Percentiles rank a stretch among this genome's conserved stretches.
Evolutionary conservation across 306 rosid genomes (phyloP).

Genomic region (Ceratonia siliqua): DNA sequence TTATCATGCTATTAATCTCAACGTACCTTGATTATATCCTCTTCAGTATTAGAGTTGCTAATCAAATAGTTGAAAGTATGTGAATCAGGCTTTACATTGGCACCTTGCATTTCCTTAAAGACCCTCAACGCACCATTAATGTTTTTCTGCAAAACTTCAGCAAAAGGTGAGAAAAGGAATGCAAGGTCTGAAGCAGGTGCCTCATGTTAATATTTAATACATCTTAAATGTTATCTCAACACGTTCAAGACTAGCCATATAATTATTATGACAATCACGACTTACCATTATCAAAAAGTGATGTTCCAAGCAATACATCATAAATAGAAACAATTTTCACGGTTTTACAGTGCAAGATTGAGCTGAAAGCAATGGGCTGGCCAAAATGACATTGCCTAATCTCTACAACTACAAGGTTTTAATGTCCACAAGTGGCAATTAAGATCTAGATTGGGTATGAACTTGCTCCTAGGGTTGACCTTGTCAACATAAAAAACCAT

Average conservation of each 20-base stretch:
- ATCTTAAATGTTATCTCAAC: not conserved
- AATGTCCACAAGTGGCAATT: not conserved
- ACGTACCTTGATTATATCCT: constrained; percentile 65
- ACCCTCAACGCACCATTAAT: constrained; percentile 51
- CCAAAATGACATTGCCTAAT: not conserved
- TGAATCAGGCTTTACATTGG: constrained; percentile 69
- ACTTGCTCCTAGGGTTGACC: not conserved
- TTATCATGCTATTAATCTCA: constrained; percentile 19
- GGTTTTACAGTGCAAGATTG: constrained; percentile 1
- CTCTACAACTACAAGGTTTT: not conserved
- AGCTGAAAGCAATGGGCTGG: not conserved
- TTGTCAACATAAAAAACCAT: not conserved
- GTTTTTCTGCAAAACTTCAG: constrained; percentile 64
- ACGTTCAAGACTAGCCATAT: not conserved
- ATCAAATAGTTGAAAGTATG: constrained; percentile 66
- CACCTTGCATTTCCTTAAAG: constrained; percentile 63
- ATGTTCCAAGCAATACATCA: not conserved
- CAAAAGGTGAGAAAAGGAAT: constrained; percentile 20
- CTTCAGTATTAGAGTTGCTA: constrained; percentile 58
- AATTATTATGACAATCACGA: not conserved
- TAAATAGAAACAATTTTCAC: not conserved
- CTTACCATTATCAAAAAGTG: constrained; percentile 18
- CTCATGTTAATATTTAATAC: not conserved
- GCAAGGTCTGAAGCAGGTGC: constrained; percentile 17
- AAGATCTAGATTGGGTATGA: constrained; percentile 12